Evolutionary conservation across 257 asterid species (phyloP), one percentile per base, ranked within the genome.

Genomic region (Asclepias syriaca): DNA sequence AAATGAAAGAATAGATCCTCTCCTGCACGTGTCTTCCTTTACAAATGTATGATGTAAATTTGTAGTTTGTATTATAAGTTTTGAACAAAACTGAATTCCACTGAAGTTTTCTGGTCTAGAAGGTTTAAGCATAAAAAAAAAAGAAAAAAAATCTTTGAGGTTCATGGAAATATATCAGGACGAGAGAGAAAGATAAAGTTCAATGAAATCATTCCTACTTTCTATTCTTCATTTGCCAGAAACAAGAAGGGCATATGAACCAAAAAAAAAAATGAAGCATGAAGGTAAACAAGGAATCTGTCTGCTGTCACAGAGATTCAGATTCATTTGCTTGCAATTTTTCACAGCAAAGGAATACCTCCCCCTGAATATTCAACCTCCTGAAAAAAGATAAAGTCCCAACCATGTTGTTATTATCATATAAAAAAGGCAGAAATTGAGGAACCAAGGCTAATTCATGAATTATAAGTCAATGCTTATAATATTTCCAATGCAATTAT

Each of bases 361-460:
- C 99, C 99, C 71, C 98, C 98, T 21, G 99, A 86, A 77, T 86
- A 95, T 86, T 95, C 99, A 2, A 95, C 90, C 81, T 92, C 99
- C 98, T 94, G 85, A 72, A 78, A 74, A 72, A 72, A 78, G 73
- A 45, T 10, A 63, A 66, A 24, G 34, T 11, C 10, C 48, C 7
- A 5, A 4, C 22, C 48, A 51, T 14, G 77, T 43, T 14, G 77
- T 43, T 43, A 43, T 43, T 43, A 43, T 40, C 46, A 43, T 6
- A 43, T 0, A 6, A 43, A 43, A 60, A 9, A 66, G 74, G 63
- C 50, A 15, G 4, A 68, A 15, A 61, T 5, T 29, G 46, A 45
- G 53, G 48, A 34, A 69, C 66, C 18, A 16, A 4, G n/a, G 11
- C 19, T n/a, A 18, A 76, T 29, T 5, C 63, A 39, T 59, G 65